Evolutionary conservation across 805 yeast species (phyloP).

Genomic region (Komagataella kurtzmanii): DNA sequence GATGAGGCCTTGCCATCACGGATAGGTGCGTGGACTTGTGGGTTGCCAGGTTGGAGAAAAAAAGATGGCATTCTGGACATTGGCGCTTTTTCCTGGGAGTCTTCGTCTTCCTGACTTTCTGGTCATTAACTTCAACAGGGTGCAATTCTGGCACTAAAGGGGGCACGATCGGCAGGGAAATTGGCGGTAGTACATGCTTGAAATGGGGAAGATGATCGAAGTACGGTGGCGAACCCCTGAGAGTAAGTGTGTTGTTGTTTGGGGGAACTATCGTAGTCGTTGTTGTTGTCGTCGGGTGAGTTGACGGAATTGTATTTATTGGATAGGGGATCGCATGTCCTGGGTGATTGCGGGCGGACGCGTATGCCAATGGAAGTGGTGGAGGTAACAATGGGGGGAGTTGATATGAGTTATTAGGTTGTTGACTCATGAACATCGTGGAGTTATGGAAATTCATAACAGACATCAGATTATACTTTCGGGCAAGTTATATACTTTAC

Average conservation of each 20-base stretch:
- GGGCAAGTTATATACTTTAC: not conserved
- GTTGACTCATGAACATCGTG: not conserved
- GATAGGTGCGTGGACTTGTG: constrained; percentile 70
- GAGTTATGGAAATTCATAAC: not conserved
- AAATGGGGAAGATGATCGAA: not conserved
- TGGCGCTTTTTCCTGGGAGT: constrained; percentile 19
- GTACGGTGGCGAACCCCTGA: not conserved
- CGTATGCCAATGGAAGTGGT: not conserved
- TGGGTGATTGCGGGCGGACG: not conserved
- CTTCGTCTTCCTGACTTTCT: not conserved
- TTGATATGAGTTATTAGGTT: not conserved
- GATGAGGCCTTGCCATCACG: constrained; percentile 62
- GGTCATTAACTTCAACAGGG: not conserved
- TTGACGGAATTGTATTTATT: not conserved
- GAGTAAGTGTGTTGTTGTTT: not conserved
- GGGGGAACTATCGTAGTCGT: not conserved
- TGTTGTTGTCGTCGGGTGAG: not conserved
- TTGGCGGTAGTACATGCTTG: not conserved
- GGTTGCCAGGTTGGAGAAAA: constrained; percentile 70
- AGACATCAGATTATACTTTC: not conserved
- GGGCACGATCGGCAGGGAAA: not conserved
- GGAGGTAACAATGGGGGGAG: not conserved
- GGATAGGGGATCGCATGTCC: not conserved
- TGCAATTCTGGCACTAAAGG: not conserved
- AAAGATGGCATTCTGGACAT: constrained; percentile 25